These are phyloP conservation scores for Fusarium anthophilum DNA, from an alignment of 2,329 filamentous ascomycete species.

Conservation along the genomic window DNA sequence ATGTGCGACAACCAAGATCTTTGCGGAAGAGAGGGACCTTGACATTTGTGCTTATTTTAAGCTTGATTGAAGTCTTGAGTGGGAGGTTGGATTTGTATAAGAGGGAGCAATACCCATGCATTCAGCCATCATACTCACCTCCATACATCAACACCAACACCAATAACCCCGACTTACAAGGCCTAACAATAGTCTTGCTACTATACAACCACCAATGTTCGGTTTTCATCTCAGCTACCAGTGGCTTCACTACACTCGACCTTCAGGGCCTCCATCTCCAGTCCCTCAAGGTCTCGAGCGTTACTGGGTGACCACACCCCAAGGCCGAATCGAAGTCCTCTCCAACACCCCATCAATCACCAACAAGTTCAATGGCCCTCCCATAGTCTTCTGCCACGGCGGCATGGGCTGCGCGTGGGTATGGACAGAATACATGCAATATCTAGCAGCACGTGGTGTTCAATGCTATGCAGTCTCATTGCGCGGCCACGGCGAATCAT, in stretches of 20 bases:
- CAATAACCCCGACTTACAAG: neutral
- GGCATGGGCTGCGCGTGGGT: conserved; percentile 64
- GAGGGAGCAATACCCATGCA: neutral
- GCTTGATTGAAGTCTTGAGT: neutral
- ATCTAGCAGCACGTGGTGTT: conserved; percentile 55
- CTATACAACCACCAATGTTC: conserved; percentile 28
- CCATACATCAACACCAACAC: neutral
- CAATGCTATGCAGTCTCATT: conserved; percentile 63
- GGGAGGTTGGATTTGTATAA: conserved; percentile 5
- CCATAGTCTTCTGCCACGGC: conserved; percentile 63
- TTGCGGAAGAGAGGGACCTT: neutral
- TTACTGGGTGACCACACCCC: conserved; percentile 54
- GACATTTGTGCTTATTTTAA: neutral
- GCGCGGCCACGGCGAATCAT: conserved; percentile 63
- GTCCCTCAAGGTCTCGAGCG: conserved; percentile 54
- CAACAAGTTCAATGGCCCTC: conserved; percentile 33
- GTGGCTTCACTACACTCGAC: conserved; percentile 40
- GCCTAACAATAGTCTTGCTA: neutral
- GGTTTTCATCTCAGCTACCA: conserved; percentile 41
- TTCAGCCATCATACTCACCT: neutral
- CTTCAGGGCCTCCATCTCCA: conserved; percentile 31
- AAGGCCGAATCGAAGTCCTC: conserved; percentile 60
- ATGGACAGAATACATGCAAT: conserved; percentile 62
- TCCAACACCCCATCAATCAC: conserved; percentile 47
- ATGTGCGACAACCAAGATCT: conserved; percentile 6